Base-by-base conservation (phyloP, 257 asterid species). In the Solanum corneliomulleri region DNA sequence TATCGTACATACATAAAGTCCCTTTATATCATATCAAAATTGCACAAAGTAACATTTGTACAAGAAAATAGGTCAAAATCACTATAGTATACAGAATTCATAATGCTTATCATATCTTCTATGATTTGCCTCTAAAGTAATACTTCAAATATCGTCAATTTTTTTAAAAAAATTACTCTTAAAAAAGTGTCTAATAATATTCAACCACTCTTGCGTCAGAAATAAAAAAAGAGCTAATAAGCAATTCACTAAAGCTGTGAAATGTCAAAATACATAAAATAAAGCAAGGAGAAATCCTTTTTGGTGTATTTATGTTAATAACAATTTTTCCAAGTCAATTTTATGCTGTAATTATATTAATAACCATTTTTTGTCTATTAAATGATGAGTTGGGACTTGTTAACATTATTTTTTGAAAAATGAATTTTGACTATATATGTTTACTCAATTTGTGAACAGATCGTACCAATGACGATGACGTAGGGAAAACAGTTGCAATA, bases 401-500 rank as follows among this genome's bases (percentile, higher is more conserved):
- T 20, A 13, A 11, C 60, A 41, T 41, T n/a, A 11, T 23, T 1
- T 41, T 76, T 41, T 76, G 1, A 3, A 3, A 16, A n/a, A 62
- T 62, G 31, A 62, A 62, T 4, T 62, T 62, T 11, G 70, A n/a
- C 11, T n/a, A 64, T 27, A 68, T 13, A 68, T 27, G 37, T 68
- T 13, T 27, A 14, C 74, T 27, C 9, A 68, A 68, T 58, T 11
- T 72, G 11, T 58, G 31, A 35, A n/a, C 87, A 95, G 98, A 90
- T 88, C 89, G 96, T 13, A 83, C 93, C 27, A 87, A 87, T 58
- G 88, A 91, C 2, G 98, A 94, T 11, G 93, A 93, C 1, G 95
- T 89, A 81, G 99, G 99, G 33, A 92, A 91, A 89, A 95, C 94
- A 45, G 96, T 96, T 5, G 98, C 99, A 75, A 94, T 96, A 82